Evolutionary conservation across 2,329 filamentous ascomycete species (phyloP), one percentile per base, ranked within the genome.

Genomic region (Penicillium sp.): DNA sequence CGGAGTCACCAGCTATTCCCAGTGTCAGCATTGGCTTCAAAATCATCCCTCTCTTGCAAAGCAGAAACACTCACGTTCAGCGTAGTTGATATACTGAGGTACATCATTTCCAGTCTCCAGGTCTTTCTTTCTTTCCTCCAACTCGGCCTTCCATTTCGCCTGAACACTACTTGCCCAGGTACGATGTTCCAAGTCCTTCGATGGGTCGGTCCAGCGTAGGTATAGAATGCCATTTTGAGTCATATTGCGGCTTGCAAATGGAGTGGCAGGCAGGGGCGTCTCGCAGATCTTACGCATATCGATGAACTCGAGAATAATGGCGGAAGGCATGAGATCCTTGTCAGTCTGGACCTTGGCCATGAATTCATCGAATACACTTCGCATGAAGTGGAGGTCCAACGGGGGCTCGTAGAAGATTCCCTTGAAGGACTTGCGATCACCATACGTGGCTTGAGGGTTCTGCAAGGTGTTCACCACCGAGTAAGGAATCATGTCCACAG

Each of bases 331-430:
- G 13, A 75, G 63, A 4, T 78, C 74, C 0, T 69, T 60, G 26
- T 78, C 70, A 4, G 60, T 55, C 7, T 68, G 57, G 1, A 78
- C 63, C 51, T 70, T 73, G 0, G 65, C 60, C 8, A 71, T 73
- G 47, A 78, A 71, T 5, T 75, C 71, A 1, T 74, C 68, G 7
- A 76, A 69, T 4, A 78, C 67, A 6, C 67, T 61, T 58, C 75
- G 65, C 24, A 75, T 67, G 53, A 80, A 78, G 0, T 63, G 63
- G 5, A 68, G 69, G 22, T 73, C 73, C 24, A 84, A 67, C 0
- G 82, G 81, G 28, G 81, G 73, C 7, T 78, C 75, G 64, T 80
- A 80, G 56, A 80, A 82, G 10, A 80, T 72, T 0, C 81, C 81
- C 58, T 82, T 81, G 61, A 81, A 78, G 4, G 79, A 75, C 49